Evolutionary conservation across 1,284 basidiomycete genomes (phyloP).

Genomic region (Tilletia caries): DNA sequence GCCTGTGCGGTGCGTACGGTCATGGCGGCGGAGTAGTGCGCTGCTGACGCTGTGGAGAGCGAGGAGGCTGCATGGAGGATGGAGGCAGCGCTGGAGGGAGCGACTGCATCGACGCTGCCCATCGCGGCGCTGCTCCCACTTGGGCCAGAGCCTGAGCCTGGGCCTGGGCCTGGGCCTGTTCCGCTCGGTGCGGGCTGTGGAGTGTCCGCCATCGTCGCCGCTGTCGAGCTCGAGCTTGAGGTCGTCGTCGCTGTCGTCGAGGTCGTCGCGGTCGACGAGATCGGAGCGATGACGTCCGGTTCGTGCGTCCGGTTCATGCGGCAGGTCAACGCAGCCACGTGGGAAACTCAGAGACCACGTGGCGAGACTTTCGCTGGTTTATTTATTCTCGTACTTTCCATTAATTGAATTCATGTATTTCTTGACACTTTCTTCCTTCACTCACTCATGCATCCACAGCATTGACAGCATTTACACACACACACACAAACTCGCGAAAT

Average conservation of each 20-base stretch:
- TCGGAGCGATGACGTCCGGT: neutral
- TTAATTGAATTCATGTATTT: too few species aligned
- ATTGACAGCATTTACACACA: too few species aligned
- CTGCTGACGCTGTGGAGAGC: constrained; percentile 26
- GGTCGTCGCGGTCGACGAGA: neutral
- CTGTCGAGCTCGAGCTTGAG: neutral
- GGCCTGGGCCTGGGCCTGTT: neutral
- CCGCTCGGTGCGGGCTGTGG: neutral
- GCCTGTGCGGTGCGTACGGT: constrained; percentile 32
- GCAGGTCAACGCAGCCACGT: too few species aligned
- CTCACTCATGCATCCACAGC: too few species aligned
- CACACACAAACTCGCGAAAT: too few species aligned
- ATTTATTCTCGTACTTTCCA: too few species aligned
- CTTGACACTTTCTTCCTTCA: too few species aligned
- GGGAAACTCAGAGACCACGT: too few species aligned
- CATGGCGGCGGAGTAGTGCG: constrained; percentile 37
- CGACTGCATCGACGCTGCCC: neutral
- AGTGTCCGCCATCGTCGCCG: too few species aligned
- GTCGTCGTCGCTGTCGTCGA: constrained; percentile 2
- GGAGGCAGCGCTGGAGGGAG: constrained; percentile 25
- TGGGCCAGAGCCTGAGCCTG: neutral
- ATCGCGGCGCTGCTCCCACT: too few species aligned
- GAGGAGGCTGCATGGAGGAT: constrained; percentile 39
- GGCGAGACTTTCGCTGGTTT: too few species aligned
- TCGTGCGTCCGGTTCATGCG: too few species aligned